Conservation (phyloP, 2,329 filamentous ascomycete genomes). For the Alternaria ventricosa region DNA sequence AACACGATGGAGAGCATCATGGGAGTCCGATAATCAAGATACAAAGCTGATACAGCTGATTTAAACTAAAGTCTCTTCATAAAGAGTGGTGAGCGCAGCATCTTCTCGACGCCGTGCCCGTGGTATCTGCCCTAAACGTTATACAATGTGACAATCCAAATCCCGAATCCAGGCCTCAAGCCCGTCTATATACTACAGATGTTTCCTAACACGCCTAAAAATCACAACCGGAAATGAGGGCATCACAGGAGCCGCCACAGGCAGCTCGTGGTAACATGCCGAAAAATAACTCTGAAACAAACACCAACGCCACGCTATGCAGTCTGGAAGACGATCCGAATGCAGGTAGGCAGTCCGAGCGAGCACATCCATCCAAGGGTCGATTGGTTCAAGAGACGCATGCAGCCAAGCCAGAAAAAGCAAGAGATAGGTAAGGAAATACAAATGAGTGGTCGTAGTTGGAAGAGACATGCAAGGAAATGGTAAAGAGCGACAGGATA, state of each 20-base stretch:
- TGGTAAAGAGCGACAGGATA: conserved; percentile 39
- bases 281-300: conserved; percentile 19
- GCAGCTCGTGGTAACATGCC: conserved; percentile 34
- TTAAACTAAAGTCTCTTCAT: conserved; percentile 30
- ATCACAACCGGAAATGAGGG: conserved; percentile 20
- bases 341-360: conserved; percentile 1
- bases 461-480: conserved; percentile 38
- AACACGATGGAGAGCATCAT: neutral
- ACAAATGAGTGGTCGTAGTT: conserved; percentile 13
- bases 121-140: conserved; percentile 11
- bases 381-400: conserved; percentile 15
- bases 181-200: conserved; percentile 9
- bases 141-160: conserved; percentile 5
- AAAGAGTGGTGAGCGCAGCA: neutral
- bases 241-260: conserved; percentile 25
- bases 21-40: neutral
- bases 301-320: conserved; percentile 37
- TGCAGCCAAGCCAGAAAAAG: conserved; percentile 30
- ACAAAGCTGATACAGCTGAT: conserved; percentile 22
- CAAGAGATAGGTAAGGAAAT: conserved; percentile 14
- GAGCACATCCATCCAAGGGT: neutral
- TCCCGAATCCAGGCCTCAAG: conserved; percentile 1
- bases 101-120: conserved; percentile 1
- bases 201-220: conserved; percentile 4
- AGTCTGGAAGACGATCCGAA: conserved; percentile 12